phyloP scores from a whole-genome alignment of 306 rosid genomes.

The Dalbergia oliveri region DNA sequence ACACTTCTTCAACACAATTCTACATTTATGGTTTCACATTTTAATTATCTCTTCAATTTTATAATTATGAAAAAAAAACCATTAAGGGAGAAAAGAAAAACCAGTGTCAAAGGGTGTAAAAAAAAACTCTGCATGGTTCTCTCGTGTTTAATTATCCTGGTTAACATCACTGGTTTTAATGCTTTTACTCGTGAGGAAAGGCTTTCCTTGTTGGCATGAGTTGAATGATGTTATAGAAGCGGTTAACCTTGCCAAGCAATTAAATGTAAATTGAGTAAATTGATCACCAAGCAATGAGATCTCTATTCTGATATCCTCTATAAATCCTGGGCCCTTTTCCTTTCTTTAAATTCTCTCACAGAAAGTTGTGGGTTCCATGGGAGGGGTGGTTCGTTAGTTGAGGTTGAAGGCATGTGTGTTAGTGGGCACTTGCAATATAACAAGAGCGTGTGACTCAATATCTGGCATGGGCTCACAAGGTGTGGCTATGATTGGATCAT shows the following conservation, averaged over 20 bases:
- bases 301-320: background rate
- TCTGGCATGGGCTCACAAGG: constrained; percentile 66
- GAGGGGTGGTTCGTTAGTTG: constrained; percentile 49
- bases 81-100: background rate
- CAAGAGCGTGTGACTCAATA: constrained; percentile 33
- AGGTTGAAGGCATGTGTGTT: constrained; percentile 46
- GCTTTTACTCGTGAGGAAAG: constrained; percentile 33
- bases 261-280: constrained; percentile 37
- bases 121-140: background rate
- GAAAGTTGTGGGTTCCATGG: constrained; percentile 57
- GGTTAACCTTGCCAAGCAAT: constrained; percentile 34
- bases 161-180: background rate
- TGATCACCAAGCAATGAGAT: constrained; percentile 48
- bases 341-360: constrained; percentile 28
- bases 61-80: background rate
- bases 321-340: background rate
- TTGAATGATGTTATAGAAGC: constrained; percentile 28
- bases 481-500: constrained; percentile 73
- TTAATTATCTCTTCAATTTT: background rate
- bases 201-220: constrained; percentile 21
- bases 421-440: constrained; percentile 43
- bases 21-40: background rate
- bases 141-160: background rate
- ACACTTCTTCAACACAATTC: background rate
- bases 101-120: background rate